phyloP scores from a whole-genome alignment of 768 basidiomycete genomes.

The Serendipita sp. region DNA sequence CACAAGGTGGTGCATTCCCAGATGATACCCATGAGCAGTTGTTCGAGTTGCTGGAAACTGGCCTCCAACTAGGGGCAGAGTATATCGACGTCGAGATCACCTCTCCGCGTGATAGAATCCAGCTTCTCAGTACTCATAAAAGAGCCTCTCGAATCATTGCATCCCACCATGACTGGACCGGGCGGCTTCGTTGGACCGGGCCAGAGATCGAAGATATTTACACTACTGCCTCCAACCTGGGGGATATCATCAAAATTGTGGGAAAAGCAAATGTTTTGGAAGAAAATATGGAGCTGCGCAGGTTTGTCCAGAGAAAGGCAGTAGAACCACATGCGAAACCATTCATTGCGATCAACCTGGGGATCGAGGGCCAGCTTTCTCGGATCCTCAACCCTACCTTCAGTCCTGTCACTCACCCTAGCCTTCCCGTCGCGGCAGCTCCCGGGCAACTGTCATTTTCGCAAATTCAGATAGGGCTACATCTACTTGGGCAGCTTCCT shows the following conservation, averaged over 20 bases:
- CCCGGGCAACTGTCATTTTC: conserved; percentile 85
- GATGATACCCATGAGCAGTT: conserved; percentile 56
- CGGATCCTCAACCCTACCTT: conserved; percentile 73
- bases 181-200: conserved; percentile 66
- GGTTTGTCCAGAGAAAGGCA: conserved; percentile 42
- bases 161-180: conserved; percentile 92
- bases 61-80: conserved; percentile 69
- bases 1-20: conserved; percentile 87
- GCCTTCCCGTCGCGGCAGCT: conserved; percentile 72
- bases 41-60: conserved; percentile 59
- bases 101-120: conserved; percentile 46
- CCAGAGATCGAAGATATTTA: conserved; percentile 51
- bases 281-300: conserved; percentile 65
- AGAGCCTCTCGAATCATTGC: conserved; percentile 68
- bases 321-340: conserved; percentile 45
- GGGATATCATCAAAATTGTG: conserved; percentile 87
- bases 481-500: conserved; percentile 67
- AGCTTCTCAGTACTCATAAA: conserved; percentile 42
- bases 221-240: conserved; percentile 41
- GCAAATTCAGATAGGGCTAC: conserved; percentile 67
- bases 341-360: conserved; percentile 91
- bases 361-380: conserved; percentile 73
- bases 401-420: conserved; percentile 79
- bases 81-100: conserved; percentile 85
- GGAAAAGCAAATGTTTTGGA: conserved; percentile 58